Conservation (phyloP, 2,329 filamentous ascomycete genomes). For the Exophiala alcalophila region DNA sequence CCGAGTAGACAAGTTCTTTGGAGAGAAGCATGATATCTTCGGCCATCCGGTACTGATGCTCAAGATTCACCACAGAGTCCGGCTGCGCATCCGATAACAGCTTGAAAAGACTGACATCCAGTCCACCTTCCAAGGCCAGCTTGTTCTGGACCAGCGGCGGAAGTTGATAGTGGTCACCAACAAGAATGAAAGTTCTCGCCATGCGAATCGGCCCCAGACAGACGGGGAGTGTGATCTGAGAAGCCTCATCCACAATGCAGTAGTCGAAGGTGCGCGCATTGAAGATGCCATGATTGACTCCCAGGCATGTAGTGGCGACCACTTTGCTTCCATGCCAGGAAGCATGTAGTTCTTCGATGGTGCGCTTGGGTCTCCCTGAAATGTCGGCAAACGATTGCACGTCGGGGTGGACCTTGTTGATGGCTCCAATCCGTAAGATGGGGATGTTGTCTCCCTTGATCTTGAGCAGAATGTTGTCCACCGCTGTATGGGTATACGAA, state of each 20-base stretch:
- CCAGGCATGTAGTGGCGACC: conserved; percentile 91
- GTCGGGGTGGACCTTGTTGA: conserved; percentile 81
- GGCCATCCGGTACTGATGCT: conserved; percentile 98
- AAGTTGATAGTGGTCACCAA: conserved; percentile 94
- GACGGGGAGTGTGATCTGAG: conserved; percentile 92
- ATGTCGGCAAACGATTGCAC: conserved; percentile 82
- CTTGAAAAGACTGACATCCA: conserved; percentile 93
- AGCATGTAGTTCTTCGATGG: conserved; percentile 77
- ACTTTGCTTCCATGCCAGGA: conserved; percentile 84
- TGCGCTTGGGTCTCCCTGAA: conserved; percentile 68
- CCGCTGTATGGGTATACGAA: conserved; percentile 94
- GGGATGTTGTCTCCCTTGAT: conserved; percentile 73
- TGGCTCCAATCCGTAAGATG: conserved; percentile 79
- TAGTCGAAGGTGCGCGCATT: conserved; percentile 90
- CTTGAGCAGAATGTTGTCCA: conserved; percentile 96
- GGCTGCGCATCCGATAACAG: conserved; percentile 86
- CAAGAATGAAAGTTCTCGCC: conserved; percentile 87
- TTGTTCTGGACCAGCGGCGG: conserved; percentile 93
- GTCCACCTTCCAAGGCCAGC: conserved; percentile 75
- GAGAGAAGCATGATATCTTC: conserved; percentile 93
- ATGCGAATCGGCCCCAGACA: conserved; percentile 92
- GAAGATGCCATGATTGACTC: conserved; percentile 86
- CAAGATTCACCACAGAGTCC: conserved; percentile 80
- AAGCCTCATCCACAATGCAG: conserved; percentile 97
- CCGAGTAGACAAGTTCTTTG: conserved; percentile 90